Base-by-base conservation (phyloP, 306 rosid genomes). In the Fragaria ananassa region DNA sequence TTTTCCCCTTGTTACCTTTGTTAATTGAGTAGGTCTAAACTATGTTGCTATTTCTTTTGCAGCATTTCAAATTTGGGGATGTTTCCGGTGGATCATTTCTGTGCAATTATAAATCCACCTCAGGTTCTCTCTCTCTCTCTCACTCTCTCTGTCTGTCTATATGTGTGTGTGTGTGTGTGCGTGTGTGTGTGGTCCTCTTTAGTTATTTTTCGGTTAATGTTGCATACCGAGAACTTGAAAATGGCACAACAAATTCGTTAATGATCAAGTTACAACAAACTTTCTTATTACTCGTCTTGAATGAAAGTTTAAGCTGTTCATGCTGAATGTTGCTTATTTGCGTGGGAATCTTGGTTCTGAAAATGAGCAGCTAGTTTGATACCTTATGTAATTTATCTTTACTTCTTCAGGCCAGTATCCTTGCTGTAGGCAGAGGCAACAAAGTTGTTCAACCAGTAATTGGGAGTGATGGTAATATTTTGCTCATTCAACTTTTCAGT, bases 31-130 rank as follows among this genome's bases (percentile, higher is more conserved):
- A 69, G 78, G 54, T 57, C 44, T 42, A 76, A 83, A 50, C 47
- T 77, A 72, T 80, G 34, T 42, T 57, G 67, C 68, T 37, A 34
- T 69, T 29, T 72, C 47, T 79, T 74, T 8, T 89, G 87, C 99
- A 95, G 99, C 91, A 95, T 95, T 86, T 95, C 99, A 86, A 95
- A 95, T 82, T 86, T 95, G 75, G 99, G 99, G 83, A 95, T 95
- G 97, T 95, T 88, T 88, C 99, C 99, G 0, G 99, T 95, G 83
- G 99, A 95, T 76, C 66, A 82, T 17, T 95, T 95, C 80, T 95
- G 93, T 86, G 99, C 99, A 45, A 95, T 95, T 79, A 95, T 95
- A 86, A 95, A 95, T 79, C 97, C 97, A 37, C 99, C 97, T 50
- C 99, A 94, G 97, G 98, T 90, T 81, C 79, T 68, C 49, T 81